Evolutionary conservation across 768 basidiomycete species (phyloP).

Genomic region (Punctularia strigosozonata): DNA sequence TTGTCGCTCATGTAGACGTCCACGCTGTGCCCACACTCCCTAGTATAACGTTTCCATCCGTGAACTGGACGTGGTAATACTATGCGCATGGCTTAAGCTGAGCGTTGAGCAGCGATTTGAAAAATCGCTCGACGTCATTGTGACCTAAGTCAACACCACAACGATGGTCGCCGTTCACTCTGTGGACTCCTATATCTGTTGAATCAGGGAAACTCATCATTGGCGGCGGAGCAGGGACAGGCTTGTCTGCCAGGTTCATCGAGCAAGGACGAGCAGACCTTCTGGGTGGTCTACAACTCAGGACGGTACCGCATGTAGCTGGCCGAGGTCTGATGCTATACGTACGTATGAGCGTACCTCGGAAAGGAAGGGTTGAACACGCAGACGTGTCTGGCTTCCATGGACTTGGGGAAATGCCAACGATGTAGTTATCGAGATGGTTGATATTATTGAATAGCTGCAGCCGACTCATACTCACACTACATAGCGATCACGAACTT

Average conservation of each 20-base stretch:
- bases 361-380: not conserved
- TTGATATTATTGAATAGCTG: constrained; percentile 1
- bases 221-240: constrained; percentile 16
- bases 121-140: no score
- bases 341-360: constrained; percentile 5
- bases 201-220: constrained; percentile 12
- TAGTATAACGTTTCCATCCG: no score
- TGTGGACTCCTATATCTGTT: no score
- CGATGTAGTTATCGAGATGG: constrained; percentile 18
- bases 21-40: constrained; percentile 1
- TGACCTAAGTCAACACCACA: no score
- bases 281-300: constrained; percentile 19
- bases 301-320: constrained; percentile 19
- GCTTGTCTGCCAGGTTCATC: constrained; percentile 16
- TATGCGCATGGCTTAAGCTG: no score
- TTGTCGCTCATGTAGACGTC: constrained; percentile 73
- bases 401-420: constrained; percentile 15
- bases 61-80: no score
- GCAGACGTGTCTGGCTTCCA: not conserved
- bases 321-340: constrained; percentile 8
- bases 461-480: not conserved
- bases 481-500: not conserved
- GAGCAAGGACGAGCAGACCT: constrained; percentile 16
- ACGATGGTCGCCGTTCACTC: no score
- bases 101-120: no score